Percentiles rank a stretch among this genome's conserved stretches.
Conservation (phyloP, 2,329 filamentous ascomycete species). For the Didymosphaeria variabile region DNA sequence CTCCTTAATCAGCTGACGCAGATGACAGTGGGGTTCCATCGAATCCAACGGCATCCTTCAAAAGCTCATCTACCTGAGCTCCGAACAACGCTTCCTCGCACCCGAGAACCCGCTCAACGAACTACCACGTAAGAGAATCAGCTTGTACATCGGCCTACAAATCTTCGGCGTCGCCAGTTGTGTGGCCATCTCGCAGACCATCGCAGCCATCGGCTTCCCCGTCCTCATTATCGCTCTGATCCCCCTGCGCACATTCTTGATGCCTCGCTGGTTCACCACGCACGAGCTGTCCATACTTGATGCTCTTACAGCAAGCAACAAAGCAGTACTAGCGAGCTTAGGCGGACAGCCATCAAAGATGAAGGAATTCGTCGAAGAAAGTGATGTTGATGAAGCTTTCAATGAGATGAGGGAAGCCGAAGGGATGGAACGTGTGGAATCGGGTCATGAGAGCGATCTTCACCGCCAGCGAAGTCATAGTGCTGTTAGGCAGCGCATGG, state of each 20-base stretch:
- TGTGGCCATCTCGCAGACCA: conserved; percentile 65
- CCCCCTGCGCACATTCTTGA: conserved; percentile 59
- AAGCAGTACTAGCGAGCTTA: conserved; percentile 61
- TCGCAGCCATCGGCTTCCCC: conserved; percentile 66
- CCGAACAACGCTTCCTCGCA: conserved; percentile 58
- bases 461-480: conserved; percentile 22
- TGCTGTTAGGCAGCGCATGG: conserved; percentile 32
- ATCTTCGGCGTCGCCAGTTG: conserved; percentile 58
- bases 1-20: conserved; percentile 6
- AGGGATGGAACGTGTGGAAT: not conserved
- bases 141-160: conserved; percentile 60
- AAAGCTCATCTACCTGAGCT: conserved; percentile 59
- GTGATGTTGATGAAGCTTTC: conserved; percentile 32
- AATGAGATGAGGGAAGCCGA: conserved; percentile 22
- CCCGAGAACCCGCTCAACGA: conserved; percentile 56
- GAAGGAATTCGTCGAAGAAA: conserved; percentile 27
- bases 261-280: conserved; percentile 60
- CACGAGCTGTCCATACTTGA: conserved; percentile 61
- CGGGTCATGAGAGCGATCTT: conserved; percentile 12
- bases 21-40: conserved; percentile 51
- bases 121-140: conserved; percentile 56
- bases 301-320: conserved; percentile 61
- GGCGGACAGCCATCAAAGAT: conserved; percentile 55
- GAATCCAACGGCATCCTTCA: conserved; percentile 60
- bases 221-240: conserved; percentile 65